Percentiles rank a stretch among this genome's conserved stretches.
These are phyloP conservation scores for Cadophora malorum DNA, from an alignment of 2,329 filamentous ascomycete genomes.

Conservation along the genomic window DNA sequence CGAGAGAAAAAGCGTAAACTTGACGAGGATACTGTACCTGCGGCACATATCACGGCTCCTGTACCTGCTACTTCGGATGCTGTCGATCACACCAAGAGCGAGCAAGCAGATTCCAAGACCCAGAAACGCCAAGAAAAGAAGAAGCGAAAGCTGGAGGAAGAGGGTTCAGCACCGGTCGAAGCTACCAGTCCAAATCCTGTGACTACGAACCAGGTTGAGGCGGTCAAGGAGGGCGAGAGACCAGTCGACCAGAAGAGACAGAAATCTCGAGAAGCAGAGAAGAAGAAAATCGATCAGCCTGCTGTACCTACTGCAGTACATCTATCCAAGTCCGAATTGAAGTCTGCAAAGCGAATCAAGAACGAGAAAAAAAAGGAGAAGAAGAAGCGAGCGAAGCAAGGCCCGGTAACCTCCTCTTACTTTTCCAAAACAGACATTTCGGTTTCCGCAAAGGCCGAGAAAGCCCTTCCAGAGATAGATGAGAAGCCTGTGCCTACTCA, in stretches of 20 bases:
- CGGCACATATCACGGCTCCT: neutral
- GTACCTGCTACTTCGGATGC: neutral
- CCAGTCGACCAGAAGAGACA: neutral
- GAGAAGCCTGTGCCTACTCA: neutral
- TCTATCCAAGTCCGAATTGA: neutral
- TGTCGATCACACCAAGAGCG: slow-evolving; percentile 1
- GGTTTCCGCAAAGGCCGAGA: neutral
- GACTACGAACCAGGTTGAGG: neutral
- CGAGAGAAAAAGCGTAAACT: slow-evolving; percentile 4
- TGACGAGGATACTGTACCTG: neutral
- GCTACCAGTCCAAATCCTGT: neutral
- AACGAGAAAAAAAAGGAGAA: slow-evolving; percentile 10
- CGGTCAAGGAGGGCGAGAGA: slow-evolving; percentile 12
- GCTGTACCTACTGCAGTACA: neutral
- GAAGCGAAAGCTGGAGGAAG: neutral
- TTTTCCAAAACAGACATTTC: slow-evolving; percentile 4
- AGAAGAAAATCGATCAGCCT: neutral
- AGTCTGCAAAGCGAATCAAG: slow-evolving; percentile 1
- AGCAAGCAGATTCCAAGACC: neutral
- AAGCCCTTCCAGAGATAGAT: neutral
- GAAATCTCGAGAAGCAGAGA: neutral
- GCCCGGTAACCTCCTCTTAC: slow-evolving; percentile 25
- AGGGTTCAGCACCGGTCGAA: neutral
- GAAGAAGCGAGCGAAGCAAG: slow-evolving; percentile 20
- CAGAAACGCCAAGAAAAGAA: slow-evolving; percentile 17